Evolutionary conservation across 129 eudicot species (phyloP).

Genomic region (Glebionis coronaria): DNA sequence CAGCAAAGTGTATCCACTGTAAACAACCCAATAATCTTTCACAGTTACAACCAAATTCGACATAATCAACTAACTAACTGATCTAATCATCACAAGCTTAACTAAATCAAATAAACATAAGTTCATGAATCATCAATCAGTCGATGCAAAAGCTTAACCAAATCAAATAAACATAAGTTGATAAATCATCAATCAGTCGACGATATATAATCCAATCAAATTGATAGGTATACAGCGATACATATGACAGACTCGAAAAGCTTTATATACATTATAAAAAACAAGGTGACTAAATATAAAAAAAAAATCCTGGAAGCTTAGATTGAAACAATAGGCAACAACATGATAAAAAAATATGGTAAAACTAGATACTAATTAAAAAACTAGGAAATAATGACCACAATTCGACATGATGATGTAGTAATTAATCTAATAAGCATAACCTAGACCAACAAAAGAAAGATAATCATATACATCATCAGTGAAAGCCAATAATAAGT

Average conservation of each 20-base stretch:
- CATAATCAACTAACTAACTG: neutral
- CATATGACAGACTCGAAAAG: neutral
- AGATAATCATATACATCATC: too few relatives aligned
- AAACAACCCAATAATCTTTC: constrained; percentile 3
- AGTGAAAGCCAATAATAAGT: too few relatives aligned
- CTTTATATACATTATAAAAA: neutral
- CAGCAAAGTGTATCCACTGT: constrained; percentile 77
- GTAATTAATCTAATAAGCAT: too few relatives aligned
- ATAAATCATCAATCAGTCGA: neutral
- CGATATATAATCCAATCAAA: neutral
- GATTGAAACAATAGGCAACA: neutral
- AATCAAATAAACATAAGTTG: constrained; percentile 9
- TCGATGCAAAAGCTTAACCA: neutral
- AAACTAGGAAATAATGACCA: neutral
- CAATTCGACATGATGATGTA: neutral
- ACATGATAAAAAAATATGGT: too few relatives aligned
- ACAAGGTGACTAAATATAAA: neutral
- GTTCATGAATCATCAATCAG: constrained; percentile 2
- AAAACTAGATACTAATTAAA: neutral
- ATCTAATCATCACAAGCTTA: constrained; percentile 8
- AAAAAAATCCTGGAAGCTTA: constrained; percentile 11
- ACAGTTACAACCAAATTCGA: constrained; percentile 12
- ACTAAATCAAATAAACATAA: constrained; percentile 8
- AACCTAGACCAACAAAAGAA: too few relatives aligned
- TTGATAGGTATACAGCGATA: neutral